Base-by-base conservation (phyloP, 768 basidiomycete species). In the Boletus subparvulus region DNA sequence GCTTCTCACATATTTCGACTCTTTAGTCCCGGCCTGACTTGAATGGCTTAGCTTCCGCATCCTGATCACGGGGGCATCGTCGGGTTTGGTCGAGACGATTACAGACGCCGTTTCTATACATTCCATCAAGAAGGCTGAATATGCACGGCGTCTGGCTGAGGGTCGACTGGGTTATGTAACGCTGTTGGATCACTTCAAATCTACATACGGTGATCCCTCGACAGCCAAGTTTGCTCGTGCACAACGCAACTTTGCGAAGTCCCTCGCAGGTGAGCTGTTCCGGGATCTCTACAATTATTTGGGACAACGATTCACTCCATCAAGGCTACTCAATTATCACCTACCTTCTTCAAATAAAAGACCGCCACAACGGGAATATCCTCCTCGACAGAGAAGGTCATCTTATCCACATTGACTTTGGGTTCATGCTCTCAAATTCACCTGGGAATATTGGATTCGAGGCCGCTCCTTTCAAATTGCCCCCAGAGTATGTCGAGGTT, bases 41-140 rank as follows among this genome's bases (percentile, higher is more conserved):
- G 33, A 47, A 44, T 48, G 26, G 47, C 36, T 6, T 63, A 97
- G 95, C 73, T 98, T 98, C 81, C 88, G 92, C 4, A 99, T 99
- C 56, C 74, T 98, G 56, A 96, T 98, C 59, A 97, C 94, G 1
- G 94, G 95, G 6, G 91, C 89, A 45, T 84, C 84, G 3, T 98
- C 97, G 13, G 97, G 95, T 24, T 74, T 99, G 48, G 93, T 99
- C 0, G 97, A 99, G 74, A 99, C 97, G 0, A 98, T 99, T 61
- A 98, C 94, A 4, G 97, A 99, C 64, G 91, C 96, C 0, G 94
- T 98, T 0, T 98, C 97, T 6, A 93, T 99, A 63, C 97, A 99
- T 70, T 98, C 97, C 1, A 97, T 99, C 72, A 99, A 99, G 80
- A 99, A 99, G 74, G 90, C 93, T 3, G 96, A 97, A 69, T 98